phyloP scores from a whole-genome alignment of 2,329 filamentous ascomycete genomes.

The Aspergillus fischeri region DNA sequence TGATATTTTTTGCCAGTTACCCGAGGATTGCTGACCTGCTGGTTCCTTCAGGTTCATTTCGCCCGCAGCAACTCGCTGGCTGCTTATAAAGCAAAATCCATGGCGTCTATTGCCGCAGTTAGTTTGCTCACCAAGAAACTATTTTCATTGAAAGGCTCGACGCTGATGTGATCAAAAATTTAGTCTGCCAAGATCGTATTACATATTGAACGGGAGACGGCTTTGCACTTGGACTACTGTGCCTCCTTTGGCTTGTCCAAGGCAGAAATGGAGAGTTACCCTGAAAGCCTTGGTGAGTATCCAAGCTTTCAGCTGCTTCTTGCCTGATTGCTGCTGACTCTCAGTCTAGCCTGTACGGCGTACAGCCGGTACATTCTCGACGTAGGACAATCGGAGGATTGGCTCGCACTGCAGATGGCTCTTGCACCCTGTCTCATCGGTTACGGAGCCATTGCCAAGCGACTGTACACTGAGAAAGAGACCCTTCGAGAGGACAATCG shows the following conservation, averaged over 20 bases:
- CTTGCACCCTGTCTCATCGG: constrained; percentile 86
- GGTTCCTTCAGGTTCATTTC: constrained; percentile 65
- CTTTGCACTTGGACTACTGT: constrained; percentile 79
- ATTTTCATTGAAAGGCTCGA: background rate
- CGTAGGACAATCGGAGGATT: constrained; percentile 81
- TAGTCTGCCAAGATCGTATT: constrained; percentile 66
- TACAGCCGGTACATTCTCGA: constrained; percentile 87
- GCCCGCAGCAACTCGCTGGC: constrained; percentile 80
- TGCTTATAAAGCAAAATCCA: constrained; percentile 74
- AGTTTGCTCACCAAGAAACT: constrained; percentile 19
- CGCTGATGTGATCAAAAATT: constrained; percentile 1
- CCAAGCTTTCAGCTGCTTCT: background rate
- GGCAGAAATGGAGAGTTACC: constrained; percentile 65
- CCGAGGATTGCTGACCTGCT: constrained; percentile 1
- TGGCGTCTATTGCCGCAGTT: constrained; percentile 69
- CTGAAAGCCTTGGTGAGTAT: constrained; percentile 66
- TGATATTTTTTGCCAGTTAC: background rate
- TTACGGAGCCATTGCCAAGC: constrained; percentile 73
- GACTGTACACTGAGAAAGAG: constrained; percentile 61
- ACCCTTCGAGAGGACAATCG: constrained; percentile 61
- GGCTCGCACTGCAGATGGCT: constrained; percentile 78
- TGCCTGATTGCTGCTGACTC: constrained; percentile 5
- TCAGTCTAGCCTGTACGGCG: constrained; percentile 64
- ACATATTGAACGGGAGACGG: constrained; percentile 75
- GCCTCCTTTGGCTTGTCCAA: constrained; percentile 71